These are phyloP conservation scores for Barbarea vulgaris DNA, from an alignment of 345 rosid genomes.

Conservation along the genomic window DNA sequence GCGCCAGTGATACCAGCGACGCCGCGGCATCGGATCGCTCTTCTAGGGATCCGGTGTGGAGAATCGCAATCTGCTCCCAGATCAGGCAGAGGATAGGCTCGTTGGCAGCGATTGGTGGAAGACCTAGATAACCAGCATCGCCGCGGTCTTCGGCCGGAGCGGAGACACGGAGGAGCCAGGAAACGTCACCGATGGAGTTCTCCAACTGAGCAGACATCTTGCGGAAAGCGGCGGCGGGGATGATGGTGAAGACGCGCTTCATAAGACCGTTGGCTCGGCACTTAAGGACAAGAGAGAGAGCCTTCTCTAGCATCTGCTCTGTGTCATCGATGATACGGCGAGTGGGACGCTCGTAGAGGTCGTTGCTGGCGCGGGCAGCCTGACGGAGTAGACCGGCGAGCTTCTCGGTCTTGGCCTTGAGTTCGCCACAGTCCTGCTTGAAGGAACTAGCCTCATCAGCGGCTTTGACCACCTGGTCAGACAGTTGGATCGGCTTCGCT, in stretches of 20 bases:
- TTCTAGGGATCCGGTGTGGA: slow-evolving; percentile 66
- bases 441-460: slow-evolving; percentile 72
- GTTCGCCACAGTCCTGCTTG: slow-evolving; percentile 76
- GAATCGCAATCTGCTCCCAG: slow-evolving; percentile 96
- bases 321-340: slow-evolving; percentile 85
- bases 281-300: slow-evolving; percentile 65
- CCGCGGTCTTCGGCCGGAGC: slow-evolving; percentile 76
- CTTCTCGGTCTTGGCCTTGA: slow-evolving; percentile 73
- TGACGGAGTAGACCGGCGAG: slow-evolving; percentile 71
- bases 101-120: slow-evolving; percentile 94
- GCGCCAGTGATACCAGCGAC: slow-evolving; percentile 76
- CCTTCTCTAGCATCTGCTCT: slow-evolving; percentile 77
- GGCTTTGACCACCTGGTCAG: slow-evolving; percentile 70
- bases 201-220: slow-evolving; percentile 72
- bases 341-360: slow-evolving; percentile 82
- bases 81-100: slow-evolving; percentile 90
- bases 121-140: slow-evolving; percentile 69
- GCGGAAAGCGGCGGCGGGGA: slow-evolving; percentile 74
- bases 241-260: slow-evolving; percentile 76
- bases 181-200: slow-evolving; percentile 79
- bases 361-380: slow-evolving; percentile 81
- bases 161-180: slow-evolving; percentile 93
- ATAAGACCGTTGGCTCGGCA: slow-evolving; percentile 68
- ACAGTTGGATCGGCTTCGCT: slow-evolving; percentile 72
- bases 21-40: slow-evolving; percentile 87